Evolutionary conservation across 208 protist species (phyloP).

Genomic region (Wallacemonas rigidus): DNA sequence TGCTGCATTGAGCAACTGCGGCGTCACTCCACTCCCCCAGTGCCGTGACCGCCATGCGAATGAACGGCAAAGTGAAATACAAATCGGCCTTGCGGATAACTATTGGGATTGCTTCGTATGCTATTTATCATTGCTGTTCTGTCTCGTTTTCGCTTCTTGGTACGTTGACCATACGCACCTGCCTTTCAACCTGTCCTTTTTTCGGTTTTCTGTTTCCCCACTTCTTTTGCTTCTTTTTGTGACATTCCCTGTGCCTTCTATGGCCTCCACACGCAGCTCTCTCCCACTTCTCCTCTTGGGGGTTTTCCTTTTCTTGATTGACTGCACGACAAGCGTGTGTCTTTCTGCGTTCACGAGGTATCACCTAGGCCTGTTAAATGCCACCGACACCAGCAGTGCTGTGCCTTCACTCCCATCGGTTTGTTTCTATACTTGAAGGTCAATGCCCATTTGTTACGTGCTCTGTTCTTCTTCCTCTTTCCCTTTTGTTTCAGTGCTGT

Average conservation of each 20-base stretch:
- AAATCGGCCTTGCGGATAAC: too few relatives aligned
- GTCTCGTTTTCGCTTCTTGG: neutral
- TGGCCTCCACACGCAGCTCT: neutral
- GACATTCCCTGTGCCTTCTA: slow-evolving; percentile 1
- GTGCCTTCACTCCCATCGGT: too few relatives aligned
- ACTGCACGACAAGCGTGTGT: too few relatives aligned
- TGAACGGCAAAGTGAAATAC: too few relatives aligned
- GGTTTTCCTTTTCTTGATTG: too few relatives aligned
- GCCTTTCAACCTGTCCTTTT: neutral
- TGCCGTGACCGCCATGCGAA: too few relatives aligned
- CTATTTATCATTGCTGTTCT: neutral
- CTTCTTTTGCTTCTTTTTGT: slow-evolving; percentile 5
- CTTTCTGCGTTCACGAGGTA: too few relatives aligned
- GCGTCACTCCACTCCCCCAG: neutral
- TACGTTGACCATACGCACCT: neutral
- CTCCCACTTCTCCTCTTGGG: neutral
- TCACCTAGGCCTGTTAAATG: too few relatives aligned
- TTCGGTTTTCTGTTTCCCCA: slow-evolving; percentile 10
- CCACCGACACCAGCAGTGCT: too few relatives aligned
- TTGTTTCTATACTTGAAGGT: too few relatives aligned
- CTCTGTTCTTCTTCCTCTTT: neutral
- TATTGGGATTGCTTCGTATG: too few relatives aligned
- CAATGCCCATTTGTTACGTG: too few relatives aligned
- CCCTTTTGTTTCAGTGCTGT: neutral
- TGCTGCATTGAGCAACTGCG: neutral